Evolutionary conservation across 768 basidiomycete genomes (phyloP).

Genomic region (Pulveroboletus sp.): DNA sequence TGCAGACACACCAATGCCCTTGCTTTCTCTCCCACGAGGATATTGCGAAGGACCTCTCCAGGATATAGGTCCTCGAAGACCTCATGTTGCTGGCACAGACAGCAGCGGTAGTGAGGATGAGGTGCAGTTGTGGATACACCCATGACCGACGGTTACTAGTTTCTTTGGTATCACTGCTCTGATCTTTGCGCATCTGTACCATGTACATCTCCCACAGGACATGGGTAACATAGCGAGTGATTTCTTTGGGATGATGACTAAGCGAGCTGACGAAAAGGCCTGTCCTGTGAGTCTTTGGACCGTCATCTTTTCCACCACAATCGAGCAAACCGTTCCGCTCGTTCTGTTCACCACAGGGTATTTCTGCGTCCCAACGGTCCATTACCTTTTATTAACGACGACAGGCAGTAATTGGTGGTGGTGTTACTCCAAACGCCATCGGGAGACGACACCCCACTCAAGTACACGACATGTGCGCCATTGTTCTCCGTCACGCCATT

Average conservation of each 20-base stretch:
- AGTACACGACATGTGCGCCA: constrained; percentile 17
- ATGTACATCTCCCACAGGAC: not conserved
- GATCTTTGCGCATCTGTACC: not conserved
- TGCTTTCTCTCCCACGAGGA: constrained; percentile 11
- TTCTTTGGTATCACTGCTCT: not conserved
- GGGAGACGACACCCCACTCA: constrained; percentile 2
- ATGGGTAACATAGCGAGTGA: not conserved
- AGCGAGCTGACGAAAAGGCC: not conserved
- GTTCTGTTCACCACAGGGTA: not conserved
- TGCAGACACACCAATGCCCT: constrained; percentile 1
- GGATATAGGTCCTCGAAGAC: not conserved
- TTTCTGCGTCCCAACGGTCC: not conserved
- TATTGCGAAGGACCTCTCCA: not conserved
- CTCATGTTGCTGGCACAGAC: not conserved
- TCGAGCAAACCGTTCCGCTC: not conserved
- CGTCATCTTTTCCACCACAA: not conserved
- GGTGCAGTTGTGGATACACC: constrained; percentile 13
- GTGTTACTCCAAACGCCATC: not conserved
- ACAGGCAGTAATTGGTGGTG: not conserved
- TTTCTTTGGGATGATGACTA: constrained; percentile 15
- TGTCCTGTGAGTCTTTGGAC: not conserved
- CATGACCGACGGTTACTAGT: not conserved
- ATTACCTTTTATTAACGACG: not conserved
- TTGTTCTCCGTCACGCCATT: not conserved
- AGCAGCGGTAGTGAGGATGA: constrained; percentile 8